Evolutionary conservation across 805 yeast genomes (phyloP), one percentile per base, ranked within the genome.

Genomic region (Starmerella bombicola): DNA sequence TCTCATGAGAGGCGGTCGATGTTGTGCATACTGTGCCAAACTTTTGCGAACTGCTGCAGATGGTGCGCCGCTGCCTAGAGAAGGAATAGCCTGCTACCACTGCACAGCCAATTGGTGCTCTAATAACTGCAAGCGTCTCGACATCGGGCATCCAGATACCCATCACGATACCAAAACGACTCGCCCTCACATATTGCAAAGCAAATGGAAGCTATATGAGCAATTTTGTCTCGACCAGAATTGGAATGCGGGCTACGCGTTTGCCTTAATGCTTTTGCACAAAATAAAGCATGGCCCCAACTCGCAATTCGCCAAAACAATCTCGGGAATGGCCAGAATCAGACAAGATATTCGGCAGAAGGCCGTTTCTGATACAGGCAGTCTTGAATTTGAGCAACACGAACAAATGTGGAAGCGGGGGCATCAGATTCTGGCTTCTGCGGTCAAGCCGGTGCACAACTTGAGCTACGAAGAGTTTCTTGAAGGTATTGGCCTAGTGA

Each of bases 61-160:
- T 12, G 55, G 55, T 33, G 37, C 40, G 24, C 53, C 45, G 15
- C 47, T 55, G 50, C 58, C 42, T 31, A 37, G 42, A 3, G 15
- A 38, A 3, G 49, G 50, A 7, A 38, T 50, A 16, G 35, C 45
- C 10, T 76, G 79, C n/a, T 61, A 77, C 35, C 79, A 76, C 48
- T 82, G 93, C 60, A 57, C 67, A 6, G 79, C 74, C 38, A 62
- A 75, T 36, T 82, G 91, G 88, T 82, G 93, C 58, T 68, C 76
- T 5, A 64, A 60, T 35, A 57, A 55, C 8, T 82, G 94, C 62
- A 74, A 76, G 52, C 69, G 67, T 42, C 47, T 48, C 17, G 77
- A 77, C 51, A 52, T 58, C 13, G 56, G 70, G 7, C 93, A 83
- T 55, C 60, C 62, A 1, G 57, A 66, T 2, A 63, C 78, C 41